Percentiles rank a stretch among this genome's conserved stretches.
Evolutionary conservation across 257 asterid species (phyloP).

Genomic region (Scutellaria baicalensis): DNA sequence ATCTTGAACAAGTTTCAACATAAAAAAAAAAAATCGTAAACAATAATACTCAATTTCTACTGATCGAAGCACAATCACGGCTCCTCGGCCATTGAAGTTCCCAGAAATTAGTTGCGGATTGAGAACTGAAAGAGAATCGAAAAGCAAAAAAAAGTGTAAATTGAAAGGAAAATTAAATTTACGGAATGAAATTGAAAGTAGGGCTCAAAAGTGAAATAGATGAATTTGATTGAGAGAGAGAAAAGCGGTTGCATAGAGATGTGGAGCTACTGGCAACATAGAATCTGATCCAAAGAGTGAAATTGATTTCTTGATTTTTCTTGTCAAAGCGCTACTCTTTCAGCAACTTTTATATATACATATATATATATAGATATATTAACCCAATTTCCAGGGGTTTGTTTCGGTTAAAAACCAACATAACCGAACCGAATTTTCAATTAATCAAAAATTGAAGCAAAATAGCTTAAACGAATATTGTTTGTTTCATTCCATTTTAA

Average conservation of each 20-base stretch:
- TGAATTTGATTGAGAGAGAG: neutral
- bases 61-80: neutral
- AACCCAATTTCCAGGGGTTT: too few relatives aligned
- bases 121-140: neutral
- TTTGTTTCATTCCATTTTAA: too few relatives aligned
- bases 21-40: neutral
- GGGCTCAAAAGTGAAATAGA: slow-evolving; percentile 3
- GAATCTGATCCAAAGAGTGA: slow-evolving; percentile 37
- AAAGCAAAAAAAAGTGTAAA: neutral
- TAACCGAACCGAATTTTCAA: too few relatives aligned
- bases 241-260: neutral
- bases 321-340: too few relatives aligned
- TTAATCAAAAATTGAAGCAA: too few relatives aligned
- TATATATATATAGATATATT: too few relatives aligned
- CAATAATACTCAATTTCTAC: neutral
- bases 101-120: neutral
- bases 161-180: neutral
- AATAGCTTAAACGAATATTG: too few relatives aligned
- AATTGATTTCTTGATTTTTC: neutral
- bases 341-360: too few relatives aligned
- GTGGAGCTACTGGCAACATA: neutral
- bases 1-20: slow-evolving; percentile 22
- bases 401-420: too few relatives aligned
- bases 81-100: slow-evolving; percentile 12
- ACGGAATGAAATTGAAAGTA: neutral